phyloP scores from a whole-genome alignment of 257 asterid species.

The Jacaranda copaia region DNA sequence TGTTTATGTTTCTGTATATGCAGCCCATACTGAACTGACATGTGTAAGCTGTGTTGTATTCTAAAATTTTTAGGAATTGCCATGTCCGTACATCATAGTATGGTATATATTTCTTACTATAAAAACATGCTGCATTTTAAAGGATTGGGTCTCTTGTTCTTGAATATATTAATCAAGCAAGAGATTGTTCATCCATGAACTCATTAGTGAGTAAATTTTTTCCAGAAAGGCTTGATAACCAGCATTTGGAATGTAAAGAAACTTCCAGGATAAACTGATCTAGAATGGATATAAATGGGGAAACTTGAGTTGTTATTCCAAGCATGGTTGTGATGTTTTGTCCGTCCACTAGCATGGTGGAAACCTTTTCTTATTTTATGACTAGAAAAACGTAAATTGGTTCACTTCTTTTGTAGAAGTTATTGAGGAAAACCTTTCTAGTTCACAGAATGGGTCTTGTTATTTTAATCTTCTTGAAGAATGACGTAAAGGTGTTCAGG shows the following conservation, averaged over 20 bases:
- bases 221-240: background rate
- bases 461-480: conserved; percentile 11
- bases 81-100: too few species aligned
- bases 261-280: background rate
- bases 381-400: conserved; percentile 19
- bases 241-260: background rate
- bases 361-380: background rate
- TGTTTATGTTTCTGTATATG: too few species aligned
- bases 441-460: background rate
- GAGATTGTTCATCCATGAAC: background rate
- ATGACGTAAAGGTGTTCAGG: background rate
- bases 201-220: background rate
- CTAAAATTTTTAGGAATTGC: too few species aligned
- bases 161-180: background rate
- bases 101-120: background rate
- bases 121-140: background rate
- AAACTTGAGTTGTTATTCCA: background rate
- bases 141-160: background rate
- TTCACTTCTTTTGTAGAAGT: background rate
- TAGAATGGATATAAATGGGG: conserved; percentile 12
- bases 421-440: conserved; percentile 9
- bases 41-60: too few species aligned
- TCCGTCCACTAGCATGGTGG: background rate
- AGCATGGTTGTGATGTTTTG: background rate
- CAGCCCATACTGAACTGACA: too few species aligned